Evolutionary conservation across 495 filamentous ascomycete species (phyloP).

Genomic region (Podospora sp.): DNA sequence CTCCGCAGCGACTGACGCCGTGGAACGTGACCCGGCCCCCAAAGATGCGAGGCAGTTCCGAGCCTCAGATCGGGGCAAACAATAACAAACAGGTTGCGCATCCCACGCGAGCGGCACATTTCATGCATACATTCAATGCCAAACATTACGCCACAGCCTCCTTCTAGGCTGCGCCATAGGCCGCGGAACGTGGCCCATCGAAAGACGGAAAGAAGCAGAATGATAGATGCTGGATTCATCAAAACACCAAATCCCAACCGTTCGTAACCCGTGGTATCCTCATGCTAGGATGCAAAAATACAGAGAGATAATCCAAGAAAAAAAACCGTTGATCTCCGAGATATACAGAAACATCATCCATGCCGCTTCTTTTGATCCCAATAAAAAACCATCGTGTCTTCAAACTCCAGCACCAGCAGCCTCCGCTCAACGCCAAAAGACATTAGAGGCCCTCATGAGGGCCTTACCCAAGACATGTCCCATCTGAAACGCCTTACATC

Average conservation of each 20-base stretch:
- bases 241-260: background rate
- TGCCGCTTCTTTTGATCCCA: background rate
- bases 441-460: background rate
- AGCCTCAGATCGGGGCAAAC: background rate
- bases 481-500: constrained; percentile 34
- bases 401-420: background rate
- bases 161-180: background rate
- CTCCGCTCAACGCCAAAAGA: constrained; percentile 5
- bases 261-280: background rate
- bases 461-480: background rate
- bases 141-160: background rate
- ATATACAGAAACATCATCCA: background rate
- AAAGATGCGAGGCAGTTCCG: background rate
- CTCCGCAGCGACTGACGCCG: background rate
- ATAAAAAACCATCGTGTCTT: background rate
- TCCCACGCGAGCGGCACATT: background rate
- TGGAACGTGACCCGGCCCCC: background rate
- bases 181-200: background rate
- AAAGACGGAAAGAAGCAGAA: background rate
- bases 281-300: background rate
- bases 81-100: background rate
- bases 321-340: background rate
- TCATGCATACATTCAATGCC: background rate
- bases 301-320: background rate
- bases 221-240: background rate